These are phyloP conservation scores for Agrocybe pediades DNA, from an alignment of 768 basidiomycete genomes.

Conservation along the genomic window DNA sequence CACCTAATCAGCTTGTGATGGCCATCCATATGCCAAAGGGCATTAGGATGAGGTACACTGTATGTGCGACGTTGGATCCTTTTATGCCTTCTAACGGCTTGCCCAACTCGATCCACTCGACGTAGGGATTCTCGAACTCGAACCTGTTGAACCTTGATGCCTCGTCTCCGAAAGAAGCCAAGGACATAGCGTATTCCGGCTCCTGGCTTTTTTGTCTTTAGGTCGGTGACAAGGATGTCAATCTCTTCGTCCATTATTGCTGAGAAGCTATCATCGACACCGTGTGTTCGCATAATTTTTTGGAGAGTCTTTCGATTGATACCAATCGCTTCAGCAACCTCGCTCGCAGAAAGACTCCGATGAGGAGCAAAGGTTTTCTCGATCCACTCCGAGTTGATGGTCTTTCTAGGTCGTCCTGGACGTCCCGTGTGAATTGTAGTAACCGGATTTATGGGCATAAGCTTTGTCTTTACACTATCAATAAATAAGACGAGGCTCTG, in stretches of 20 bases:
- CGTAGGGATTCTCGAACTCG: background rate
- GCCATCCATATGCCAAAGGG: slow-evolving; percentile 17
- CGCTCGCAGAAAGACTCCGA: background rate
- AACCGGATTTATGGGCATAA: no score
- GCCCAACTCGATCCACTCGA: slow-evolving; percentile 2
- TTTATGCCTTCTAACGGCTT: background rate
- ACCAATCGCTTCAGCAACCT: background rate
- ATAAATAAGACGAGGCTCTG: no score
- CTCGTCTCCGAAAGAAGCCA: slow-evolving; percentile 4
- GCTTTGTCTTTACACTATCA: no score
- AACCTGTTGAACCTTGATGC: slow-evolving; percentile 3
- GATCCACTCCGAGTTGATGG: slow-evolving; percentile 1
- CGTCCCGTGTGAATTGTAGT: background rate
- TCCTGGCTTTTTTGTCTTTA: background rate
- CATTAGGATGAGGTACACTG: slow-evolving; percentile 9
- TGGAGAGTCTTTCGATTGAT: background rate
- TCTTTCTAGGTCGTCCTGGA: slow-evolving; percentile 7
- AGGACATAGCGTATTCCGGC: slow-evolving; percentile 6
- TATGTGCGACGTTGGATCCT: background rate
- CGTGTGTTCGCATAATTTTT: slow-evolving; percentile 1
- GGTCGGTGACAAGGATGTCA: background rate
- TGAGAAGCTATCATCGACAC: background rate
- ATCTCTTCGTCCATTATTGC: slow-evolving; percentile 3
- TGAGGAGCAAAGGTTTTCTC: background rate
- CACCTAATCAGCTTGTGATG: slow-evolving; percentile 19